These are phyloP conservation scores for Rhizomucor pusillus DNA, from an alignment of 371 early-diverging fungal species.

Conservation along the genomic window DNA sequence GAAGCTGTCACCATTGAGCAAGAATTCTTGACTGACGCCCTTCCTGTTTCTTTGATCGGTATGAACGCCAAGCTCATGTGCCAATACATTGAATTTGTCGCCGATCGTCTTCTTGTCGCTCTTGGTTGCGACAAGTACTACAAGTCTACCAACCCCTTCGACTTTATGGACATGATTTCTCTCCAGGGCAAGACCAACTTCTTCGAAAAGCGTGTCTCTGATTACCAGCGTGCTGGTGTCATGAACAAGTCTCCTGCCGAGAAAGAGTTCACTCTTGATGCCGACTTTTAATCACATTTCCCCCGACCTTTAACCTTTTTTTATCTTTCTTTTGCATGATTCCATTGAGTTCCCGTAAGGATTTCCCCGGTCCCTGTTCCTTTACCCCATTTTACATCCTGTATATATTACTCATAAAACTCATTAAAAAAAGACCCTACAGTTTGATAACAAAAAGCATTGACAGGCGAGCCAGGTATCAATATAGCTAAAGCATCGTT, in stretches of 20 bases:
- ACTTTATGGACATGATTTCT: constrained; percentile 99
- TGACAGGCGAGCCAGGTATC: too few species aligned
- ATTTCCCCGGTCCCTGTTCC: constrained; percentile 7
- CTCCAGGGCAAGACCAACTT: constrained; percentile 99
- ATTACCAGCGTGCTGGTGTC: constrained; percentile 98
- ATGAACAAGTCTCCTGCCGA: constrained; percentile 72
- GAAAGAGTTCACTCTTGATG: constrained; percentile 80
- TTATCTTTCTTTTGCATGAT: not conserved
- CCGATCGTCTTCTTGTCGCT: constrained; percentile 95
- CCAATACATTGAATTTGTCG: constrained; percentile 99
- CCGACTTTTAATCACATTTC: constrained; percentile 68
- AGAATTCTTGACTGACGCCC: constrained; percentile 94
- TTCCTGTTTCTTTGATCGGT: constrained; percentile 97
- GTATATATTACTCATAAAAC: too few species aligned
- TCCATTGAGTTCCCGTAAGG: not conserved
- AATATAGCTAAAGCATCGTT: too few species aligned
- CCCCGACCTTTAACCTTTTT: not conserved
- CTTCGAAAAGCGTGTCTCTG: constrained; percentile 99
- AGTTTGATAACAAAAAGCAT: too few species aligned
- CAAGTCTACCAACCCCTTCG: constrained; percentile 96
- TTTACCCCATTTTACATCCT: not conserved
- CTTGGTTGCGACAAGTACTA: constrained; percentile 90
- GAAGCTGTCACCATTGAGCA: constrained; percentile 98
- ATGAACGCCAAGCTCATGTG: constrained; percentile 98
- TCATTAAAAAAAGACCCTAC: too few species aligned